Conservation (phyloP, 1,139 yeast genomes). For the Blastobotrys persicus region DNA sequence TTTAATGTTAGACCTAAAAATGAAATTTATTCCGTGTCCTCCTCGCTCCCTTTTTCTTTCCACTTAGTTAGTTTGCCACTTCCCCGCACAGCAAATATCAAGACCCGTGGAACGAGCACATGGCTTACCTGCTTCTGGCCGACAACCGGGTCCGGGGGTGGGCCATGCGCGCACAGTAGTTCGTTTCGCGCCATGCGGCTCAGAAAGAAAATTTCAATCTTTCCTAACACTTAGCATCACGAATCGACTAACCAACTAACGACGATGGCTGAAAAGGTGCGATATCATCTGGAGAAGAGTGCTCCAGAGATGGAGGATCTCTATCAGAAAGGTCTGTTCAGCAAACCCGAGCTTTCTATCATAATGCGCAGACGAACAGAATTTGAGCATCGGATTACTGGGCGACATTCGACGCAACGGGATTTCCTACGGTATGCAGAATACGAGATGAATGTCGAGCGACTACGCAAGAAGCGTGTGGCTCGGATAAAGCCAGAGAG, state of each 20-base stretch:
- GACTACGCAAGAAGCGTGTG: conserved; percentile 69
- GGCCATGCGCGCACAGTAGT: background rate
- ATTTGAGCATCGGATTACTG: conserved; percentile 85
- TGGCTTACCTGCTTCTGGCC: too few species aligned
- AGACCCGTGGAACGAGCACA: too few species aligned
- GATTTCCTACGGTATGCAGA: conserved; percentile 80
- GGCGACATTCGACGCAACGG: conserved; percentile 74
- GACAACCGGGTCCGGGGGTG: too few species aligned
- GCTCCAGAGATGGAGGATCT: conserved; percentile 94
- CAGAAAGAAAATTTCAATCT: background rate
- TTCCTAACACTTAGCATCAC: too few species aligned
- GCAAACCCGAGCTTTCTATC: conserved; percentile 66
- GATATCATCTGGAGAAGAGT: conserved; percentile 76
- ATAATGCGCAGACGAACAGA: conserved; percentile 94
- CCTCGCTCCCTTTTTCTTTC: too few species aligned
- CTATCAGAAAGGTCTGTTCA: conserved; percentile 72
- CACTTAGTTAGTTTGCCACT: too few species aligned
- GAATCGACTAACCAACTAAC: too few species aligned
- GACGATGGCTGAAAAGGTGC: conserved; percentile 67
- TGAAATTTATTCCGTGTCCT: too few species aligned
- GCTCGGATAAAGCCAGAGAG: conserved; percentile 46
- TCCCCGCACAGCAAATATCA: too few species aligned
- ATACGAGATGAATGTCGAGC: conserved; percentile 79
- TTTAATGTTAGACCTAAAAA: background rate
- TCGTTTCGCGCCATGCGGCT: background rate